Evolutionary conservation across 305 asterid species (phyloP), one percentile per base, ranked within the genome.

Genomic region (Rubia peregrina): DNA sequence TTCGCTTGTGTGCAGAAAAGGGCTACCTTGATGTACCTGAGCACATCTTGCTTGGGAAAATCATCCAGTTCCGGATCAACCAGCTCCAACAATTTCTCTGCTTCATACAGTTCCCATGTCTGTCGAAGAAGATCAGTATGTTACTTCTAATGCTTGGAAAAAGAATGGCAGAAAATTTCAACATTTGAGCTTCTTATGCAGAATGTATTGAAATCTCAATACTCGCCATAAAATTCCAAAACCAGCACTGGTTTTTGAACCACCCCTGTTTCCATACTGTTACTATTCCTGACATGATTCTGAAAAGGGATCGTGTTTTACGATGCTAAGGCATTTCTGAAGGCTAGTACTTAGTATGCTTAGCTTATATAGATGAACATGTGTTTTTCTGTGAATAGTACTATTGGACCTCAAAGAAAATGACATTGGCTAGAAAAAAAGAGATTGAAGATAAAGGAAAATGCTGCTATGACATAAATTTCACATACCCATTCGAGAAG

Each of bases 61-160:
- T 81, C 88, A 61, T 81, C 87, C 59, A 90, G 79, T 79, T 87
- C 91, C 49, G 85, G 84, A 79, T 92, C 98, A 30, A 87, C 95
- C 55, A 90, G 68, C 48, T 88, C 96, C 79, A 88, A 75, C 75
- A 92, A 69, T 68, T 78, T 87, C 56, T 83, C 84, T 67, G 76
- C 88, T 83, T 88, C 86, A 41, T 83, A 75, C n/a, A 87, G 92
- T 75, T 90, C 84, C 96, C 96, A 92, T 46, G 95, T 88, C 96
- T 92, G 77, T 41, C 38, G 61, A 78, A 48, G 44, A 55, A 64
- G 36, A 33, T 33, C 36, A 33, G 36, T 2, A 33, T 33, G 36
- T 33, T n/a, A n/a, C n/a, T n/a, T n/a, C n/a, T n/a, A n/a, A 40
- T 38, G 3, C 60, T 69, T 55, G 13, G 44, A 22, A 57, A 3